Base-by-base conservation (phyloP, 352 stramenopile genomes). In the Phytopythium helicoides region DNA sequence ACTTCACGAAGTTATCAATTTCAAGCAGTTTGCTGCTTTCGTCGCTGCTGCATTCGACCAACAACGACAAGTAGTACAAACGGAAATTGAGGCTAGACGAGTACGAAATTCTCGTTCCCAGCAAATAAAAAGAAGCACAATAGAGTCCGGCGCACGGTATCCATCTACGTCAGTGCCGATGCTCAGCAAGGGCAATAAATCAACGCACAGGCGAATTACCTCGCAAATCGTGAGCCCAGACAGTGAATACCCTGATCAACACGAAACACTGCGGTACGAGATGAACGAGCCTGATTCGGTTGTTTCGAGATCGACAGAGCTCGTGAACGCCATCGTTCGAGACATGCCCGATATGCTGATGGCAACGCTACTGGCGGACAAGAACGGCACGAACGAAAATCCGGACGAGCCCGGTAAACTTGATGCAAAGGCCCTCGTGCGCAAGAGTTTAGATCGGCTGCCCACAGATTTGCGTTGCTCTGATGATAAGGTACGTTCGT, bases 1-100 rank as follows among this genome's bases (percentile, higher is more conserved):
- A 0, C 57, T 86, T 28, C 68, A 71, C 5, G 73, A 91, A 52
- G 56, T 87, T 41, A 92, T 92, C 41, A 89, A 66, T 56, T 92
- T 82, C 61, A 87, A 85, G 46, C 76, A 88, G 49, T 92, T 92
- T 41, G 66, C 80, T 19, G 81, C 78, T 4, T 89, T 92, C 49
- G 64, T 87, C 23, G 85, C 76, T 1, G 71, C 75, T 37, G 81
- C 77, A 6, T 65, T 75, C 23, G 63, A 79, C 18, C 54, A 68
- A 21, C 61, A 76, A 28, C 62, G 64, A 16, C 68, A 68, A 44
- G 35, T 53, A 18, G 31, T 34, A 23, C 10, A 47, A 35, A 18
- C 45, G 9, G 44, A 49, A 23, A n/a, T 18, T 3, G 14, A 21
- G 10, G 47, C 47, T 10, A 51, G 18, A 38, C 36, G 45, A 40